phyloP scores from a whole-genome alignment of 1,284 basidiomycete genomes.

The Tilletiaria anomala region DNA sequence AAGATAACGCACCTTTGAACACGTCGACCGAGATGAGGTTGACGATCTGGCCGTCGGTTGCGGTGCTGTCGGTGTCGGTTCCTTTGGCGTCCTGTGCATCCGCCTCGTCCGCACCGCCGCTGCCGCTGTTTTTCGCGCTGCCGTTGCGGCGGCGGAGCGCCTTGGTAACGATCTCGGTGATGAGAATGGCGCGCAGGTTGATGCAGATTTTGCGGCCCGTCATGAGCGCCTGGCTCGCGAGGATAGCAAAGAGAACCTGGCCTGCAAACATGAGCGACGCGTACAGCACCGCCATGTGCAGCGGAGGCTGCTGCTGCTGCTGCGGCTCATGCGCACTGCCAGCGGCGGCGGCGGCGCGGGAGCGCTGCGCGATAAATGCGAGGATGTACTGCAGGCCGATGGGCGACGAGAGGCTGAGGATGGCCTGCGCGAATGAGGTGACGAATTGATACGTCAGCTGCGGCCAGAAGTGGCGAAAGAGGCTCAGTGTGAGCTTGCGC shows the following conservation, averaged over 20 bases:
- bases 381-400: slow-evolving; percentile 45
- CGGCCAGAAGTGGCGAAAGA: slow-evolving; percentile 40
- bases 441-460: slow-evolving; percentile 35
- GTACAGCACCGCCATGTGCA: slow-evolving; percentile 45
- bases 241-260: slow-evolving; percentile 41
- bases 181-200: slow-evolving; percentile 42
- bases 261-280: slow-evolving; percentile 44
- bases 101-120: slow-evolving; percentile 9
- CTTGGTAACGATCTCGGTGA: slow-evolving; percentile 48
- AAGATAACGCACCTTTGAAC: slow-evolving; percentile 28
- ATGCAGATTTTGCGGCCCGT: slow-evolving; percentile 45
- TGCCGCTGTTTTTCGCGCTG: slow-evolving; percentile 34
- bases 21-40: slow-evolving; percentile 48
- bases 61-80: slow-evolving; percentile 10
- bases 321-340: slow-evolving; percentile 1
- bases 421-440: slow-evolving; percentile 42
- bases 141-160: slow-evolving; percentile 42
- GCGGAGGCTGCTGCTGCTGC: slow-evolving; percentile 23
- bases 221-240: slow-evolving; percentile 43
- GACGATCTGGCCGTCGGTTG: slow-evolving; percentile 45
- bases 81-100: slow-evolving; percentile 1
- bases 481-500: slow-evolving; percentile 34
- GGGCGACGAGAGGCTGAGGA: slow-evolving; percentile 44
- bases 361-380: slow-evolving; percentile 40
- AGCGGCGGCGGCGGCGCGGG: too few relatives aligned